Conservation (phyloP, 108 stramenopile species). For the Cyclostephanos invisitatus region DNA sequence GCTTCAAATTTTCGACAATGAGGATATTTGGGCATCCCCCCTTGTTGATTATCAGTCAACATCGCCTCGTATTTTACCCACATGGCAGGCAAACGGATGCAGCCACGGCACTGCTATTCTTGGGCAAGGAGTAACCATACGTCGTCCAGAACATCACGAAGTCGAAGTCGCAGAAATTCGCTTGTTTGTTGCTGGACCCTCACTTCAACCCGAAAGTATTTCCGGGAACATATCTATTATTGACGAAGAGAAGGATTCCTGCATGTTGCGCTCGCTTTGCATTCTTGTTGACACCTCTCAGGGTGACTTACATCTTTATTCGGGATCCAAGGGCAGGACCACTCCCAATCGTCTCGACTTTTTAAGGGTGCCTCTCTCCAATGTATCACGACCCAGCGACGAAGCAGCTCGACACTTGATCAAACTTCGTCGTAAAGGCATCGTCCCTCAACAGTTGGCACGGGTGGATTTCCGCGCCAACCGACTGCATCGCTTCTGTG, state of each 20-base stretch:
- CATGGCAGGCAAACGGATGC: conserved; percentile 63
- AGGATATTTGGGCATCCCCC: conserved; percentile 21
- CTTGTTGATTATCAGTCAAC: conserved; percentile 13
- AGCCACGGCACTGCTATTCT: conserved; percentile 58
- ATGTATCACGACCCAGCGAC: conserved; percentile 64
- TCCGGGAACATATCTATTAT: conserved; percentile 1
- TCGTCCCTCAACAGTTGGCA: conserved; percentile 34
- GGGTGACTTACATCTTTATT: conserved; percentile 75
- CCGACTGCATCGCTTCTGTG: conserved; percentile 59
- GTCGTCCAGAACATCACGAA: conserved; percentile 55
- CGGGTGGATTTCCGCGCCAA: conserved; percentile 54
- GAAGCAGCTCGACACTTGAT: conserved; percentile 68
- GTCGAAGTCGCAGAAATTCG: conserved; percentile 66
- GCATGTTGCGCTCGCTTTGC: conserved; percentile 59
- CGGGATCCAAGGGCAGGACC: conserved; percentile 26
- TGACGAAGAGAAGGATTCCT: conserved; percentile 30
- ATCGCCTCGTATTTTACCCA: conserved; percentile 29
- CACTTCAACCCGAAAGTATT: conserved; percentile 19
- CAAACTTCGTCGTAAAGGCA: conserved; percentile 73
- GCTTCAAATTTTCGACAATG: conserved; percentile 61
- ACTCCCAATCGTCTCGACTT: conserved; percentile 39
- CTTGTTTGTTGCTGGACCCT: conserved; percentile 75
- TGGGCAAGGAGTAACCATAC: conserved; percentile 9
- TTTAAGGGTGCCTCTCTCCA: conserved; percentile 53
- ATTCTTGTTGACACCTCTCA: conserved; percentile 64